Percentiles rank a stretch among this genome's conserved stretches.
Evolutionary conservation across 2,329 filamentous ascomycete genomes (phyloP).

Genomic region (Myotisia sp.): DNA sequence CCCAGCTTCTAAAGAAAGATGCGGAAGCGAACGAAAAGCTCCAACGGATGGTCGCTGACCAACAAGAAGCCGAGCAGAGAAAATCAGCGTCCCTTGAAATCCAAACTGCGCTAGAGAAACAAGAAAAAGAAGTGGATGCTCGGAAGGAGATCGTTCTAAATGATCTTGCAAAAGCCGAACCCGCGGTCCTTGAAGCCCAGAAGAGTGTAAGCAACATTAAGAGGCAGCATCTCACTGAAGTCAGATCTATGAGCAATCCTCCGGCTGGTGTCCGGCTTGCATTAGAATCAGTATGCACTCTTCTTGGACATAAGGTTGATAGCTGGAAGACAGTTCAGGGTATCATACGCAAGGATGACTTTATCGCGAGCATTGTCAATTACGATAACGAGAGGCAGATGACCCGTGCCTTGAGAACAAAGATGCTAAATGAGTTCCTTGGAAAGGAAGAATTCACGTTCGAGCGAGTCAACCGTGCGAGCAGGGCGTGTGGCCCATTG

Average conservation of each 20-base stretch:
- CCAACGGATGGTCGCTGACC: constrained; percentile 91
- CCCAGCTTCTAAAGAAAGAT: constrained; percentile 82
- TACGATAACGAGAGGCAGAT: constrained; percentile 94
- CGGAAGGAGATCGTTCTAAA: constrained; percentile 71
- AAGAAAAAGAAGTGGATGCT: constrained; percentile 73
- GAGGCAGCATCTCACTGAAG: constrained; percentile 89
- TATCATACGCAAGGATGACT: constrained; percentile 82
- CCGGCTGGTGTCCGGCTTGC: constrained; percentile 82
- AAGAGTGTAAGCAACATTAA: constrained; percentile 98
- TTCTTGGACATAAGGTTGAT: constrained; percentile 77
- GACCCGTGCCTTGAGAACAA: constrained; percentile 65
- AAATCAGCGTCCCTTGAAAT: constrained; percentile 81
- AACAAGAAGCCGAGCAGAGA: constrained; percentile 82
- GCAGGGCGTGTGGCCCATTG: constrained; percentile 88
- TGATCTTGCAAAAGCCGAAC: constrained; percentile 82
- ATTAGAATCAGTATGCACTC: constrained; percentile 87
- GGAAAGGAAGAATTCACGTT: constrained; percentile 92
- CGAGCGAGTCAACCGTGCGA: constrained; percentile 88
- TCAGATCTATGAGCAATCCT: constrained; percentile 89
- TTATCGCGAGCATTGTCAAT: constrained; percentile 93
- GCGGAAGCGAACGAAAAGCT: constrained; percentile 93
- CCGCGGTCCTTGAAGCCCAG: constrained; percentile 81
- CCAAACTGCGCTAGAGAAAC: constrained; percentile 70
- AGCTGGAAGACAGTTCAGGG: constrained; percentile 86
- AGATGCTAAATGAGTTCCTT: constrained; percentile 86